Evolutionary conservation across 805 yeast species (phyloP).

Genomic region (Pichia heedii): DNA sequence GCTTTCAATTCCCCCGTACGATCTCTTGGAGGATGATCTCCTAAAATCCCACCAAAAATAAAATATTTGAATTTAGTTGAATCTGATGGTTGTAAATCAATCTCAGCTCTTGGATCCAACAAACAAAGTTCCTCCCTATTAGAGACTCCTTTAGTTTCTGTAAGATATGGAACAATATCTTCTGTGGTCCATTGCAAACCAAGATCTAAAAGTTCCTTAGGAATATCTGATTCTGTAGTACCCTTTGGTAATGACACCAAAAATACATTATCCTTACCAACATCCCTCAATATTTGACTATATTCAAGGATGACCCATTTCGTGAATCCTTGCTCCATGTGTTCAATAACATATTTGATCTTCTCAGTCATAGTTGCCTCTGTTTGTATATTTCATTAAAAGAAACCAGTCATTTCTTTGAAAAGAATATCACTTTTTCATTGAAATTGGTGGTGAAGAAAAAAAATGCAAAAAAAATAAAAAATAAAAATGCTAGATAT

Average conservation of each 20-base stretch:
- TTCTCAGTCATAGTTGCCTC: not conserved
- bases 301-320: conserved; percentile 93
- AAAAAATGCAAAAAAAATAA: no score
- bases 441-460: no score
- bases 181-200: conserved; percentile 77
- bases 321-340: conserved; percentile 95
- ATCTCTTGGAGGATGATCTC: conserved; percentile 89
- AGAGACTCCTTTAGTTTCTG: conserved; percentile 18
- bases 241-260: conserved; percentile 66
- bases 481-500: no score
- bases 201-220: conserved; percentile 44
- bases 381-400: no score
- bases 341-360: conserved; percentile 92
- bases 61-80: conserved; percentile 65
- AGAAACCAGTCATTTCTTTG: no score
- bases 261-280: conserved; percentile 67
- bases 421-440: no score
- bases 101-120: conserved; percentile 79
- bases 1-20: conserved; percentile 81
- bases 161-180: conserved; percentile 44
- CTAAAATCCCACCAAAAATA: conserved; percentile 93
- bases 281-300: conserved; percentile 69
- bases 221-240: conserved; percentile 56
- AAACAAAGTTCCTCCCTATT: conserved; percentile 52
- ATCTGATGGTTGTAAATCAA: conserved; percentile 69